Conservation (phyloP, 805 yeast genomes). For the Suhomyces xylopsoci region DNA sequence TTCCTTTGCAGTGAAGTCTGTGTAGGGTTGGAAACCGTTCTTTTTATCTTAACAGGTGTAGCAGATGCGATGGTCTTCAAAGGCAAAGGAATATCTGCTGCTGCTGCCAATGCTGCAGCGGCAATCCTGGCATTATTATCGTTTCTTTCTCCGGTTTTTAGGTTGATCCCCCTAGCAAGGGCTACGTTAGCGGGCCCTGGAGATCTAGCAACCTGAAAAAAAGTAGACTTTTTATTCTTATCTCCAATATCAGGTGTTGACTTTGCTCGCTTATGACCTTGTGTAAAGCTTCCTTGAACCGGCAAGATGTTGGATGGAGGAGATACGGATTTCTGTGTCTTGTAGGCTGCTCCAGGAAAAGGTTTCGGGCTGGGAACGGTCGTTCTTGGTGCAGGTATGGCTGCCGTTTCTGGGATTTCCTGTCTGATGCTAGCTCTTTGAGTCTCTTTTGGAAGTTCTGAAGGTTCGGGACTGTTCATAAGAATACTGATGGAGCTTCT, state of each 20-base stretch:
- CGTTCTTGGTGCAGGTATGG: not conserved
- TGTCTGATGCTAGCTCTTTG: not conserved
- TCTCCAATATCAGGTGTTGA: slow-evolving; percentile 15
- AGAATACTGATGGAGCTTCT: slow-evolving; percentile 10
- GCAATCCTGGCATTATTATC: slow-evolving; percentile 62
- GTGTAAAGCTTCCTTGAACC: slow-evolving; percentile 16
- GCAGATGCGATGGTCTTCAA: slow-evolving; percentile 15
- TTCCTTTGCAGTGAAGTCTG: slow-evolving; percentile 1
- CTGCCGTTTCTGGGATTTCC: not conserved
- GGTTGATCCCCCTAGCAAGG: slow-evolving; percentile 35
- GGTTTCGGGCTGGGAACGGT: not conserved
- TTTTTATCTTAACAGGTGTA: not conserved
- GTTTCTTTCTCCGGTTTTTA: slow-evolving; percentile 31
- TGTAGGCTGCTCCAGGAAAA: not conserved
- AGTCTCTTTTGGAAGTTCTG: not conserved
- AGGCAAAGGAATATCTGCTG: slow-evolving; percentile 74
- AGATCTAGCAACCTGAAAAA: slow-evolving; percentile 9
- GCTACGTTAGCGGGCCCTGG: slow-evolving; percentile 51
- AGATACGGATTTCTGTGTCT: slow-evolving; percentile 7
- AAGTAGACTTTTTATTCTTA: not conserved
- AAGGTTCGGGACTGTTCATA: slow-evolving; percentile 12
- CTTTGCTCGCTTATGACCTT: slow-evolving; percentile 23
- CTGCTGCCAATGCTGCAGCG: slow-evolving; percentile 81
- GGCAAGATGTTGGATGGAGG: slow-evolving; percentile 12
- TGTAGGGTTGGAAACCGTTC: not conserved